These are phyloP conservation scores for Rubroboletus pulcherrimus DNA, from an alignment of 768 basidiomycete species.

Conservation along the genomic window DNA sequence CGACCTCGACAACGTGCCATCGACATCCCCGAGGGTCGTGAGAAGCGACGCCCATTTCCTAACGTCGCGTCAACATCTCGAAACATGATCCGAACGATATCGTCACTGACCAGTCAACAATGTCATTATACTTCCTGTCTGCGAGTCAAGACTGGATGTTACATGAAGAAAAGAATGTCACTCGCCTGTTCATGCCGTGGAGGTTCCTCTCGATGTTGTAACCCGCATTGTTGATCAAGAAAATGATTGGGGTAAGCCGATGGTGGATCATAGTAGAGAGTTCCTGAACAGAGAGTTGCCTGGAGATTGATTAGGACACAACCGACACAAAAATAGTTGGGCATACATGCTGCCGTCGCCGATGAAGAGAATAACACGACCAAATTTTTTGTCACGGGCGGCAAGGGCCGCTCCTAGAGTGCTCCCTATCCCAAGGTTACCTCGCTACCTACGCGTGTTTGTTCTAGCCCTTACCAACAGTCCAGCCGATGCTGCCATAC, in stretches of 20 bases:
- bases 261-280: slow-evolving; percentile 77
- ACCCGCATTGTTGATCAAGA: slow-evolving; percentile 75
- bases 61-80: not conserved
- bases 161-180: not conserved
- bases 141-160: not conserved
- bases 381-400: slow-evolving; percentile 56
- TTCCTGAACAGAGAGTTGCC: slow-evolving; percentile 80
- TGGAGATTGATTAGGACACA: slow-evolving; percentile 25
- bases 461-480: slow-evolving; percentile 50
- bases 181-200: slow-evolving; percentile 58
- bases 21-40: slow-evolving; percentile 52
- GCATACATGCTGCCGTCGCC: slow-evolving; percentile 80
- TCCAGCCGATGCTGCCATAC: slow-evolving; percentile 93
- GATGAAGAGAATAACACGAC: slow-evolving; percentile 77
- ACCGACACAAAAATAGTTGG: not conserved
- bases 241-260: slow-evolving; percentile 76
- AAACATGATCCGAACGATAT: not conserved
- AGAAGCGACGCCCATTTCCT: slow-evolving; percentile 67
- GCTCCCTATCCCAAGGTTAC: slow-evolving; percentile 37
- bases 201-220: slow-evolving; percentile 86
- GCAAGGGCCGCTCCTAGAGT: slow-evolving; percentile 80
- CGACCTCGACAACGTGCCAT: slow-evolving; percentile 48
- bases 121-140: slow-evolving; percentile 78
- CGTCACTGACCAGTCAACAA: slow-evolving; percentile 58
- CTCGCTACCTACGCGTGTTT: not conserved